Evolutionary conservation across 768 basidiomycete species (phyloP), one percentile per base, ranked within the genome.

Genomic region (Sporobolomyces roseus): DNA sequence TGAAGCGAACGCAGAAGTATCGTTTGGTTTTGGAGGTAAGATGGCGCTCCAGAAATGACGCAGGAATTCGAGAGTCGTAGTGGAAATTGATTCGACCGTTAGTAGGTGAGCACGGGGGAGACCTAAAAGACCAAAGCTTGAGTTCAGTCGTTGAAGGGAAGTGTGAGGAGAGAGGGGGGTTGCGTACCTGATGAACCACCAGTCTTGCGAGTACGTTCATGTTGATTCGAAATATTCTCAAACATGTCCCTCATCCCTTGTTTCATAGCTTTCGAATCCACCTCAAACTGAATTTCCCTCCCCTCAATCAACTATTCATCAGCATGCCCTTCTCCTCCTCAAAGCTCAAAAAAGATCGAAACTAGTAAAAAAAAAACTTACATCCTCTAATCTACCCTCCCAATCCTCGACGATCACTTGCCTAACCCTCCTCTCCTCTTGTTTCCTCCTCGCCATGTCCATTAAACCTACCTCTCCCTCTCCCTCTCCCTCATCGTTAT

Each of bases 11-110:
- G 64, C 56, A n/a, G 66, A 65, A 27, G 33, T 25, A 25, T 74
- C 65, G 59, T 54, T 59, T 8, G 71, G 58, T 14, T 54, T 51
- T 0, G 76, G 61, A 10, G 78, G 73, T 1, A 78, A 74, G 56
- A 89, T 84, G 2, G 91, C 85, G 3, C 87, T 84, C 93, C 93
- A 98, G 77, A 92, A 97, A 77, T 98, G 96, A 33, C 94, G 87
- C 19, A 99, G 82, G 78, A 98, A 96, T 77, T 99, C 96, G 75
- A 91, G 93, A 16, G 93, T 88, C 4, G 93, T 88, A 1, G 91
- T 91, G 76, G 96, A 92, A 75, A 75, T 41, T 21, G 59, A 63
- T 61, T 64, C 48, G 61, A 97, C 88, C 79, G 92, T 87, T 63
- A 85, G 83, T 74, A 90, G 86, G 45, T 94, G 81, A 3, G 82